phyloP scores from a whole-genome alignment of 306 rosid genomes.

The Quercus gilva region DNA sequence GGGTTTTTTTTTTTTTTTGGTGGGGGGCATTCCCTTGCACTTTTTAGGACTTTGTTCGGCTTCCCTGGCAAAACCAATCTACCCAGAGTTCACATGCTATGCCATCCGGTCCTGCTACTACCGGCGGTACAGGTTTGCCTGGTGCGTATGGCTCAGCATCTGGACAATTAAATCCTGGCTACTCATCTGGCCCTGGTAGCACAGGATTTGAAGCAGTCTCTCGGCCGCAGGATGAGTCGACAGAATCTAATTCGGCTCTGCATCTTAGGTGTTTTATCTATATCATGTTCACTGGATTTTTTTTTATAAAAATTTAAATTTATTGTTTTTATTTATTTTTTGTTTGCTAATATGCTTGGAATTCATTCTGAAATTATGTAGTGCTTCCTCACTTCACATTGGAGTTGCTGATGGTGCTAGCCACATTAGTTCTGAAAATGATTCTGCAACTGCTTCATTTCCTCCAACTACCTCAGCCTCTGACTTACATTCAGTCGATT shows the following conservation, averaged over 20 bases:
- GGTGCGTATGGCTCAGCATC: constrained; percentile 60
- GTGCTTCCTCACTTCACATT: constrained; percentile 60
- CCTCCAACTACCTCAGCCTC: constrained; percentile 66
- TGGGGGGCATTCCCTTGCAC: neutral
- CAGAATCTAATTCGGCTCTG: constrained; percentile 56
- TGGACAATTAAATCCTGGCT: constrained; percentile 61
- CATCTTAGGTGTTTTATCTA: constrained; percentile 55
- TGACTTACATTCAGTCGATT: constrained; percentile 64
- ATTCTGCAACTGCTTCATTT: constrained; percentile 64
- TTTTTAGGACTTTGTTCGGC: constrained; percentile 86
- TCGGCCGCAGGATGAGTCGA: constrained; percentile 63
- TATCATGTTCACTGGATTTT: neutral
- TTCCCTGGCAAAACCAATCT: constrained; percentile 95
- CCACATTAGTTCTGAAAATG: constrained; percentile 72
- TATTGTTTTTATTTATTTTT: neutral
- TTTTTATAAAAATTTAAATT: neutral
- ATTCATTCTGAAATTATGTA: constrained; percentile 30
- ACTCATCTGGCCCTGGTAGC: constrained; percentile 48
- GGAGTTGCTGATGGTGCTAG: constrained; percentile 62
- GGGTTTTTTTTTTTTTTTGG: neutral
- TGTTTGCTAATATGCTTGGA: constrained; percentile 18
- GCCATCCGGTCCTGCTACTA: constrained; percentile 58
- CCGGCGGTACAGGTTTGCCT: constrained; percentile 51
- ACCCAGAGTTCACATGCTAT: constrained; percentile 64
- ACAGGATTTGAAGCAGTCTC: constrained; percentile 75